Percentiles rank a stretch among this genome's conserved stretches.
Conservation (phyloP, 306 rosid species). For the Pyrus bretschneideri region DNA sequence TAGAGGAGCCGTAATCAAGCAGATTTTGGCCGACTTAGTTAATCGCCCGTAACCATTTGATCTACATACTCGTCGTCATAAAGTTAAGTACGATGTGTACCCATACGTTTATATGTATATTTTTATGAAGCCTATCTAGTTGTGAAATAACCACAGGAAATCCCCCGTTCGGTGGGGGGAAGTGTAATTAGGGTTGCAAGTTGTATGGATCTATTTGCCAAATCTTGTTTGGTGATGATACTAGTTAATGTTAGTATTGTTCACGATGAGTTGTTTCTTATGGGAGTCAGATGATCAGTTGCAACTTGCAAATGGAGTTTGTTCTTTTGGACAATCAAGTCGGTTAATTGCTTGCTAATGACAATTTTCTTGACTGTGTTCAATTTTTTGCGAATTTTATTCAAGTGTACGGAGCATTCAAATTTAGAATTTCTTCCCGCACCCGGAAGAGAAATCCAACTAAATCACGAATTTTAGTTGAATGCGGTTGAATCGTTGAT, state of each 20-base stretch:
- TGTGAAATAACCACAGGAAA: too few relatives aligned
- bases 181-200: background rate
- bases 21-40: background rate
- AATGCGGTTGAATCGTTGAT: too few relatives aligned
- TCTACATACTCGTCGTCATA: background rate
- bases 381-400: background rate
- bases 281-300: background rate
- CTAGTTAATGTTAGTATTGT: background rate
- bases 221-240: background rate
- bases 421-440: too few relatives aligned
- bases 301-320: background rate
- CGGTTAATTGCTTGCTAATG: background rate
- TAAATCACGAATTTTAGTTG: too few relatives aligned
- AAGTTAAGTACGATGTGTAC: background rate
- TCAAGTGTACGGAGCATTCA: too few relatives aligned
- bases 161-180: background rate
- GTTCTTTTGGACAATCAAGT: background rate
- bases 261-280: background rate
- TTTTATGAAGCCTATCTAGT: background rate
- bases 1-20: background rate
- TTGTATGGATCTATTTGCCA: background rate
- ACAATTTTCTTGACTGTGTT: background rate
- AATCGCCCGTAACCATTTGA: too few relatives aligned
- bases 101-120: background rate
- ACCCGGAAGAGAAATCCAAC: too few relatives aligned